Conservation (phyloP, 768 basidiomycete species). For the Mycena chlorophos region DNA sequence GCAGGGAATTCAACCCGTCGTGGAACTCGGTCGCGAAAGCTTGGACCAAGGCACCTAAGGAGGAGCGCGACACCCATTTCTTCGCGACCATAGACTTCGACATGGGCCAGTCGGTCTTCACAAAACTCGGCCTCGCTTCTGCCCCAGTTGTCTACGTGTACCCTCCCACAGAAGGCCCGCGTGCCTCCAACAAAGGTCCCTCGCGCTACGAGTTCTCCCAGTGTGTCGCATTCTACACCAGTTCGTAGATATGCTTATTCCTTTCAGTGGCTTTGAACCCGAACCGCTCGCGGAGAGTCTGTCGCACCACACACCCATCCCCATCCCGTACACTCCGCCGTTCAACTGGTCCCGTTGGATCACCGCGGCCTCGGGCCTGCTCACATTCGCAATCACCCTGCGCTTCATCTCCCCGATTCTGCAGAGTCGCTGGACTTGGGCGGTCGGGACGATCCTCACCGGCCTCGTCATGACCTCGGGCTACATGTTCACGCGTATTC, state of each 20-base stretch:
- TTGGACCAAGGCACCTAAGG: constrained; percentile 66
- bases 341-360: constrained; percentile 66
- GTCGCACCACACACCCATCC: constrained; percentile 70
- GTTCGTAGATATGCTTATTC: background rate
- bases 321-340: constrained; percentile 81
- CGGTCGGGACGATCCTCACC: constrained; percentile 52
- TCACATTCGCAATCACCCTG: constrained; percentile 51
- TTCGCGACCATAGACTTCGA: constrained; percentile 92
- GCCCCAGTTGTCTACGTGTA: constrained; percentile 85
- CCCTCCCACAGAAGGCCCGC: constrained; percentile 70
- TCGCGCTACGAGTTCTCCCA: constrained; percentile 77
- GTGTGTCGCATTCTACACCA: constrained; percentile 40
- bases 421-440: constrained; percentile 78
- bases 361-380: constrained; percentile 44
- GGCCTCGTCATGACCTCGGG: constrained; percentile 88
- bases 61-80: constrained; percentile 80
- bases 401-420: constrained; percentile 67
- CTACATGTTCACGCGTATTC: constrained; percentile 95
- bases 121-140: constrained; percentile 79
- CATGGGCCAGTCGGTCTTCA: constrained; percentile 72
- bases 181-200: constrained; percentile 57
- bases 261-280: constrained; percentile 79
- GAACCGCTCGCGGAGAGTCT: constrained; percentile 75
- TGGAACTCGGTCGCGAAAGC: constrained; percentile 81
- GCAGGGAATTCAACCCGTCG: constrained; percentile 82